Base-by-base conservation (phyloP, 2,329 filamentous ascomycete species). In the Cercospora citrullina region DNA sequence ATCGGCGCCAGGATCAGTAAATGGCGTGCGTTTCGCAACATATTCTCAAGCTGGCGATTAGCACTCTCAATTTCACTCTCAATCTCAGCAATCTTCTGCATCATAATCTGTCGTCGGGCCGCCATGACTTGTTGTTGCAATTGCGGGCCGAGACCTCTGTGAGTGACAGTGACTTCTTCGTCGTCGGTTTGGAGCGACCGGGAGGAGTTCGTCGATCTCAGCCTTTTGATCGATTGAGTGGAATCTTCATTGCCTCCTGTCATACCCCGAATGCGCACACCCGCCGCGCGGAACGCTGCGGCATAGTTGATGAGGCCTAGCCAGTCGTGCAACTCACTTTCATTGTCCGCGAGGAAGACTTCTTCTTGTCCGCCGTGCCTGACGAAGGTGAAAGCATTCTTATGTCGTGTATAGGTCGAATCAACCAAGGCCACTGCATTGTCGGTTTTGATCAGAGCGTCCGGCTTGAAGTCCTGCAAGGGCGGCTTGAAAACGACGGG, bases 261-360 rank as follows among this genome's bases (percentile, higher is more conserved):
- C 66, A 97, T 90, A 23, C 93, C 94, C 73, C 94, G 88, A 85
- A 97, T 96, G 53, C 93, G 88, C 5, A 98, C 93, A 12, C 94
- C 94, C 5, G 94, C 92, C 0, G 93, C 96, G 73, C 93, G 88
- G 79, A 98, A 98, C 0, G 95, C 92, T 8, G 95, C 94, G 36
- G 94, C 94, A 77, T 98, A 98, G 78, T 99, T 99, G 68, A 99
- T 86, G 76, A 97, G 95, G 7, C 91, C 92, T 30, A 99, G 84
- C 95, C 95, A 99, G 77, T 99, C 95, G 75, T 97, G 96, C 86
- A 96, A 89, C 75, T 99, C 95, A 1, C 88, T 84, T 75, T 99
- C 95, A 63, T 89, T 93, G 74, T 97, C 94, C 5, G 95, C 94
- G 18, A 98, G 83, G 42, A 99, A 90, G 0, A 94, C 90, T 77